Conservation (phyloP, 495 filamentous ascomycete species). For the Neurospora terricola region DNA sequence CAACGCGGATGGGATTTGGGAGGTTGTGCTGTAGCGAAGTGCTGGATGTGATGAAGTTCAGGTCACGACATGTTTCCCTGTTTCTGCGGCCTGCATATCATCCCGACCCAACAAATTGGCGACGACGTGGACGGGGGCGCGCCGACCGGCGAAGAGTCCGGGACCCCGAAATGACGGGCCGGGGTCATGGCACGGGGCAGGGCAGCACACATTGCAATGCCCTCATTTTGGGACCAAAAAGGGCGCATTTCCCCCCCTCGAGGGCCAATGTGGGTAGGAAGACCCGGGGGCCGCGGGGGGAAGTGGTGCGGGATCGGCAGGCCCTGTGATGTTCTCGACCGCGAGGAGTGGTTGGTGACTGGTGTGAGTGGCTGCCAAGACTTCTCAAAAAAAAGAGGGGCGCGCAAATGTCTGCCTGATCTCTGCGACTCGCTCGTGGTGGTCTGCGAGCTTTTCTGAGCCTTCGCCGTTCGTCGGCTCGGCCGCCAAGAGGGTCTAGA, state of each 20-base stretch:
- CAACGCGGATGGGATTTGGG: not conserved
- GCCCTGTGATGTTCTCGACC: not conserved
- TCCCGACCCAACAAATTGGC: not conserved
- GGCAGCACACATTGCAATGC: not conserved
- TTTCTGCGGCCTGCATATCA: not conserved
- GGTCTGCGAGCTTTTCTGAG: not conserved
- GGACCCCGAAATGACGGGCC: not conserved
- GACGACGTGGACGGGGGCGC: not conserved
- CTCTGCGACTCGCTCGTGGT: not conserved
- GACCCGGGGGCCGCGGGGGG: not conserved
- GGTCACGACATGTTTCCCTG: not conserved
- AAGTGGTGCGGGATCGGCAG: not conserved
- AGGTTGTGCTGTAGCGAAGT: not conserved
- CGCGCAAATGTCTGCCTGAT: not conserved
- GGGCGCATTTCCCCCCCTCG: not conserved
- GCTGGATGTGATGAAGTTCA: not conserved
- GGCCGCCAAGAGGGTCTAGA: not conserved
- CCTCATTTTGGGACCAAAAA: not conserved
- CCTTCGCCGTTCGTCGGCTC: not conserved
- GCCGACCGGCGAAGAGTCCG: not conserved
- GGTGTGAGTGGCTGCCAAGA: not conserved
- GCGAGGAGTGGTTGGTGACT: not conserved
- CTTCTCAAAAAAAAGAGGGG: not conserved
- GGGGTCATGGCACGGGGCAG: not conserved
- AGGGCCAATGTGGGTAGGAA: not conserved